Evolutionary conservation across 805 yeast species (phyloP), one percentile per base, ranked within the genome.

Genomic region (Torulaspora gathmanii): DNA sequence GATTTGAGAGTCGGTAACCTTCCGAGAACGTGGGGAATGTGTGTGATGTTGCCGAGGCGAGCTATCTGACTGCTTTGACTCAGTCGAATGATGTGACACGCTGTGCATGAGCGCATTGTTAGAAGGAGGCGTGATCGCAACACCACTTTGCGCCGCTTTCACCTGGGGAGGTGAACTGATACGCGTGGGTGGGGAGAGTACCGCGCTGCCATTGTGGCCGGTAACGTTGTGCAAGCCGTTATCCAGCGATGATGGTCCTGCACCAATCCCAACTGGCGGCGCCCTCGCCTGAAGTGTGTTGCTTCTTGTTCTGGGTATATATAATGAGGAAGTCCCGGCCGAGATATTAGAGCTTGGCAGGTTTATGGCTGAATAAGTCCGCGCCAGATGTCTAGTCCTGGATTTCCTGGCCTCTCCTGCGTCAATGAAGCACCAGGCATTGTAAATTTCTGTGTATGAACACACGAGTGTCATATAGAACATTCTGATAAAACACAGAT

Each of bases 401-500:
- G 45, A 38, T 10, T 37, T 28, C 31, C 37, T 45, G 15, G 50
- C 49, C 25, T 48, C 49, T 31, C 49, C 49, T 5, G 54, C 51
- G 15, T 55, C 49, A 23, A 62, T 55, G 30, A 58, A 61, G 44
- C 65, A 70, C 72, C 81, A 82, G 0, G 89, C 85, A 60, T 85
- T 85, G 53, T 71, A 73, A 40, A 85, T 67, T 60, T 85, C 93
- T 44, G 76, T 74, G 49, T 83, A 76, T 0, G 86, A 74, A 27
- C 86, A 83, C 55, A 75, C 75, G 7, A 81, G 54, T 5, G 82
- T 74, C 61, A 83, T 66, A 48, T 80, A 74, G 36, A 83, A 71
- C 73, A 82, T 74, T 49, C 91, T 67, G 9, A 83, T 71, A 55
- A 80, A 82, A 49, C 84, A 76, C 12, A 81, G 70, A 58, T 84